Conservation (phyloP, 768 basidiomycete species). For the Antrodiella citrinella region DNA sequence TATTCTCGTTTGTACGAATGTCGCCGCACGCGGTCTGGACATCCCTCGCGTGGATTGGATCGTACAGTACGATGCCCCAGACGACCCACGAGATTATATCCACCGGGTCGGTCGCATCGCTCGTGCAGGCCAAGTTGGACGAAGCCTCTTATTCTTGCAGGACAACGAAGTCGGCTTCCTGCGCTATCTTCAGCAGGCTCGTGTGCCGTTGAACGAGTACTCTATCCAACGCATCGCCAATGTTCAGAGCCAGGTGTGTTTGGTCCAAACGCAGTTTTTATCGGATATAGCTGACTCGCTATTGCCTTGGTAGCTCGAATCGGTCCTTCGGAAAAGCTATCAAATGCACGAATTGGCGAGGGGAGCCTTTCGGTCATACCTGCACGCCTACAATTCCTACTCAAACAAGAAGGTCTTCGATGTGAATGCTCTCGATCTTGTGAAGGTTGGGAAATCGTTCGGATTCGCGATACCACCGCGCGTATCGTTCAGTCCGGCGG, state of each 20-base stretch:
- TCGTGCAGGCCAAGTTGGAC: conserved; percentile 89
- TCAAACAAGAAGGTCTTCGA: conserved; percentile 94
- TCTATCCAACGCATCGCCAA: conserved; percentile 86
- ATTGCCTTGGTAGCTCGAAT: conserved; percentile 66
- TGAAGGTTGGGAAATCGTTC: conserved; percentile 87
- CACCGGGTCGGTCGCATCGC: conserved; percentile 95
- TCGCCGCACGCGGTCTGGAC: conserved; percentile 91
- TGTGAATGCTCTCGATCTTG: conserved; percentile 82
- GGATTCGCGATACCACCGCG: conserved; percentile 88
- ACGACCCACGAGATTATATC: conserved; percentile 94
- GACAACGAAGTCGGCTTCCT: conserved; percentile 82
- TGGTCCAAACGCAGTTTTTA: too few species aligned
- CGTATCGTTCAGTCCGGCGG: conserved; percentile 24
- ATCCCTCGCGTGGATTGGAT: conserved; percentile 97
- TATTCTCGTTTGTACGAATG: conserved; percentile 87
- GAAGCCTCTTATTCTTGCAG: conserved; percentile 82
- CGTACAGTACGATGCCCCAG: conserved; percentile 93
- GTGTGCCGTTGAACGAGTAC: conserved; percentile 62
- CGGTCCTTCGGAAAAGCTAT: conserved; percentile 86
- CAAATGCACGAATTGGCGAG: conserved; percentile 86
- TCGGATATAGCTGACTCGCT: neutral
- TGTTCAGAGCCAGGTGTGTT: conserved; percentile 83
- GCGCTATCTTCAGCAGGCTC: conserved; percentile 51
- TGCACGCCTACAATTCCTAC: conserved; percentile 93
- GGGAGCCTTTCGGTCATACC: conserved; percentile 88